Evolutionary conservation across 2,329 filamentous ascomycete genomes (phyloP).

Genomic region (Chrysoporthe deuterocubensis): DNA sequence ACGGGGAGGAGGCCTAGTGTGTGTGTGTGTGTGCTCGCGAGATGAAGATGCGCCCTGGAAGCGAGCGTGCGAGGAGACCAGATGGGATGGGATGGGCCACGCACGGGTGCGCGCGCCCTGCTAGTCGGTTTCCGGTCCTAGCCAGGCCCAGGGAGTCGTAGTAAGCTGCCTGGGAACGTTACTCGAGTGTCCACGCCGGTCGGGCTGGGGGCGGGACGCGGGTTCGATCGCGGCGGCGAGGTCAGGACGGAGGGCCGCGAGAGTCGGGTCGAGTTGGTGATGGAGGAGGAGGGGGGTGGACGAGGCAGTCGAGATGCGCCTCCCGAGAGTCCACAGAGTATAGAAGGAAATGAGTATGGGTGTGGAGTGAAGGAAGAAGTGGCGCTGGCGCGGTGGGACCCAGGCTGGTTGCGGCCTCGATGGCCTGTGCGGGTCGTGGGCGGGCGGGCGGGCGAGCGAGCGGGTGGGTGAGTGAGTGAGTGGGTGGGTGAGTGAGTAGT

Average conservation of each 20-base stretch:
- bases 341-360: constrained; percentile 7
- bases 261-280: neutral
- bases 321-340: neutral
- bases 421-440: constrained; percentile 6
- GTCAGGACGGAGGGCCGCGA: neutral
- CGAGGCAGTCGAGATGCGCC: constrained; percentile 12
- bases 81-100: neutral
- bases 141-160: neutral
- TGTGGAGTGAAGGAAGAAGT: constrained; percentile 7
- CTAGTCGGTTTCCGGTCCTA: constrained; percentile 1
- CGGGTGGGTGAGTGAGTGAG: no score
- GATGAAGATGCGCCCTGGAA: neutral
- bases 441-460: neutral
- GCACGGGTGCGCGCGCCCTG: constrained; percentile 3
- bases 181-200: neutral
- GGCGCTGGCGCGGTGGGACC: constrained; percentile 12
- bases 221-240: neutral
- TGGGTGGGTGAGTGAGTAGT: no score
- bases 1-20: neutral
- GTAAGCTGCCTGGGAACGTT: neutral
- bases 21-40: neutral
- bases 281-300: constrained; percentile 8
- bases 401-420: constrained; percentile 5
- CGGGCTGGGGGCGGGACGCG: neutral
- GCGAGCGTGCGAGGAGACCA: neutral